Evolutionary conservation across 345 rosid species (phyloP).

Genomic region (Eucalyptus pumila): DNA sequence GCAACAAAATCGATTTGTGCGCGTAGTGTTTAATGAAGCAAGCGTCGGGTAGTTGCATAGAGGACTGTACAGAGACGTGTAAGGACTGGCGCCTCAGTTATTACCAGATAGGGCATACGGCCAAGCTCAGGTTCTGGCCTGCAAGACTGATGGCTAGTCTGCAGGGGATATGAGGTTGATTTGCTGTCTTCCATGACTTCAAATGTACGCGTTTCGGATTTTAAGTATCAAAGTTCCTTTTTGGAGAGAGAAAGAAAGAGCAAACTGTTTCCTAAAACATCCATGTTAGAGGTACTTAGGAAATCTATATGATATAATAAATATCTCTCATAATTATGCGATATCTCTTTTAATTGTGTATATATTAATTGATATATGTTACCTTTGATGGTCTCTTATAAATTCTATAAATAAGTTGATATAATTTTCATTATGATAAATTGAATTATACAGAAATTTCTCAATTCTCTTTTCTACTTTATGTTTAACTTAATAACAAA

Average conservation of each 20-base stretch:
- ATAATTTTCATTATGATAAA: accelerated
- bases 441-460: too few species aligned
- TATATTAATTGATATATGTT: too few species aligned
- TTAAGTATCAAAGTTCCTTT: background rate
- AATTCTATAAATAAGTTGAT: too few species aligned
- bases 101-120: background rate
- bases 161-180: background rate
- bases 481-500: too few species aligned
- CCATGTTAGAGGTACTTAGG: too few species aligned
- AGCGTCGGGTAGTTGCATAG: background rate
- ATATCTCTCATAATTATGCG: too few species aligned
- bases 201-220: background rate
- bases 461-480: too few species aligned
- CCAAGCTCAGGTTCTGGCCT: background rate
- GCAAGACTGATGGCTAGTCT: background rate
- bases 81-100: background rate
- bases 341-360: too few species aligned
- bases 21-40: background rate
- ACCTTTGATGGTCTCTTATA: too few species aligned
- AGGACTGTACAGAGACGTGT: background rate
- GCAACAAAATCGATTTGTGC: background rate
- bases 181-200: background rate
- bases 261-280: background rate
- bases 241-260: background rate
- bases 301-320: too few species aligned